Conservation (phyloP, 805 yeast genomes). For the Candida quercuum region DNA sequence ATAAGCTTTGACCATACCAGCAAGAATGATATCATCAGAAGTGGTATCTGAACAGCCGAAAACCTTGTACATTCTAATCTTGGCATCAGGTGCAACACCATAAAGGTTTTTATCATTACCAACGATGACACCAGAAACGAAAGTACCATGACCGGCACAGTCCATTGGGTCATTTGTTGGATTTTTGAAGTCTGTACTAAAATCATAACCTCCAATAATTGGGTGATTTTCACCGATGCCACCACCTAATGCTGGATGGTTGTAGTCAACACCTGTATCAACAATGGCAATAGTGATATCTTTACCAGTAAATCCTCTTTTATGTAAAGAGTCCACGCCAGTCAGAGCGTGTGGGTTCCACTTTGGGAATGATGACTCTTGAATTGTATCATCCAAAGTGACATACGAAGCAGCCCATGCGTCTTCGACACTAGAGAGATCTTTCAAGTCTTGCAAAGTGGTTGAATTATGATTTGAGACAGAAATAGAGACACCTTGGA, state of each 20-base stretch:
- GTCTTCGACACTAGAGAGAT: constrained; percentile 4
- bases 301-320: neutral
- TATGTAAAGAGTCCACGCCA: constrained; percentile 2
- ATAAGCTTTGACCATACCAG: constrained; percentile 12
- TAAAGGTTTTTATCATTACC: constrained; percentile 2
- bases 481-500: constrained; percentile 11
- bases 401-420: constrained; percentile 14
- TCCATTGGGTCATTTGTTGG: constrained; percentile 12
- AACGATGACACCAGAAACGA: constrained; percentile 13
- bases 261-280: constrained; percentile 8
- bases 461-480: constrained; percentile 3
- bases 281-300: neutral
- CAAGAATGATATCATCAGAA: constrained; percentile 11
- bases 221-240: constrained; percentile 6
- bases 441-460: constrained; percentile 6
- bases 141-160: constrained; percentile 17
- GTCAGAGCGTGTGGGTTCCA: constrained; percentile 5
- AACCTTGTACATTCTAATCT: constrained; percentile 11
- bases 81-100: constrained; percentile 16
- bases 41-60: constrained; percentile 9
- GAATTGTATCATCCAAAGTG: constrained; percentile 5
- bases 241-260: constrained; percentile 6
- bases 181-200: constrained; percentile 3
- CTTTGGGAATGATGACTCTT: neutral
- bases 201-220: constrained; percentile 12